These are phyloP conservation scores for Lentinula aciculospora DNA, from an alignment of 768 basidiomycete genomes.

Conservation along the genomic window DNA sequence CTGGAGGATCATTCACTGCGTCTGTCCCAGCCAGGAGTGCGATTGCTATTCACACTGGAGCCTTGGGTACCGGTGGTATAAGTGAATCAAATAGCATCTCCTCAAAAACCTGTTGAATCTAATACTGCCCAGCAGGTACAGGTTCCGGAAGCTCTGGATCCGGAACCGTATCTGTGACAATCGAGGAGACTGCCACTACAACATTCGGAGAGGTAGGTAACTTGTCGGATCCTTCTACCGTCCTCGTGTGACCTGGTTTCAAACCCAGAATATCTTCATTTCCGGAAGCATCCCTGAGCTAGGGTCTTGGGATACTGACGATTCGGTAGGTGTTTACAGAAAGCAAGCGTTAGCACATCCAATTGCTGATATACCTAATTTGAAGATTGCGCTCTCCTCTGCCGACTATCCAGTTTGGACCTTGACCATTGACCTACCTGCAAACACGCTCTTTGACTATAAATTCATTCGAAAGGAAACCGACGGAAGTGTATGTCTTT, in stretches of 20 bases:
- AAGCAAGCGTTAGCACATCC: too few relatives aligned
- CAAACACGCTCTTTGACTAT: conserved; percentile 45
- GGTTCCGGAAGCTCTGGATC: background rate
- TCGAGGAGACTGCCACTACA: conserved; percentile 52
- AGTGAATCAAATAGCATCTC: background rate
- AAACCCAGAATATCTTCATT: conserved; percentile 52
- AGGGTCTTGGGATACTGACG: conserved; percentile 42
- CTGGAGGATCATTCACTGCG: conserved; percentile 42
- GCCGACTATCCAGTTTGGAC: conserved; percentile 51
- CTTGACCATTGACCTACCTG: conserved; percentile 43
- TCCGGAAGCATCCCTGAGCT: conserved; percentile 52
- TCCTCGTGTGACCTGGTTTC: background rate
- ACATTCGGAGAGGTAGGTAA: conserved; percentile 47
- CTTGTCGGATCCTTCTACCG: background rate
- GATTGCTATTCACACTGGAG: conserved; percentile 49
- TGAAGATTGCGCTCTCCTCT: conserved; percentile 46
- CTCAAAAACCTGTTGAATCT: background rate
- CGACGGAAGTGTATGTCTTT: conserved; percentile 37
- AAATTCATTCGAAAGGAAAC: conserved; percentile 57
- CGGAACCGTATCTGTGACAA: conserved; percentile 33
- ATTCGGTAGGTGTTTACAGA: conserved; percentile 27
- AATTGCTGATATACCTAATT: background rate
- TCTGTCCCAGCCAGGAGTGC: conserved; percentile 47
- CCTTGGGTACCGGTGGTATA: conserved; percentile 24
- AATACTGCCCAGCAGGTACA: conserved; percentile 11